A percentile compares a stretch with the other conserved stretches of the same genome.
Evolutionary conservation across 441 rosid species (phyloP).

Genomic region (Manihot esculenta): DNA sequence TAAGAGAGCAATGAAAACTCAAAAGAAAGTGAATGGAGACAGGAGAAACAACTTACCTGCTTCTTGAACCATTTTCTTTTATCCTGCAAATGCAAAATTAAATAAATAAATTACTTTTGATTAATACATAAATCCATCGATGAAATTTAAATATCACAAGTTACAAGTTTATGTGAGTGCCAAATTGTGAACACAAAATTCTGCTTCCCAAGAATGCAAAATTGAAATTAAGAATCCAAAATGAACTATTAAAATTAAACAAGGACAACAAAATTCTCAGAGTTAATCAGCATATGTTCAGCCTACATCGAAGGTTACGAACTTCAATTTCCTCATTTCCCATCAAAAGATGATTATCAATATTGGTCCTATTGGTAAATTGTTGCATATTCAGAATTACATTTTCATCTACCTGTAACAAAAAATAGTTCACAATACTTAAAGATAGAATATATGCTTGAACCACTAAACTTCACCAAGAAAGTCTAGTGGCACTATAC

Average conservation of each 20-base stretch:
- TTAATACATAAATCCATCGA: neutral
- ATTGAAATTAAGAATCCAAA: neutral
- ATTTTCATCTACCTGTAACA: neutral
- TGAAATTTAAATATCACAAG: neutral
- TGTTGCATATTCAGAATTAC: neutral
- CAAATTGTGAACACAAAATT: neutral
- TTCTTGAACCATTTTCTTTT: conserved; percentile 44
- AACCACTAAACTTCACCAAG: no score
- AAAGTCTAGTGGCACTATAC: no score
- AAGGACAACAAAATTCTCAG: neutral
- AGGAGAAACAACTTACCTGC: conserved; percentile 32
- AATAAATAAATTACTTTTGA: neutral
- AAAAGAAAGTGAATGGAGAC: neutral
- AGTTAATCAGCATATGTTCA: neutral
- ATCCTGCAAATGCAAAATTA: conserved; percentile 38
- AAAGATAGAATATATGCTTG: no score
- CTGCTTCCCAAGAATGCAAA: neutral
- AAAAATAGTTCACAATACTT: neutral
- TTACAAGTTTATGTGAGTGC: neutral
- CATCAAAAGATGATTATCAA: neutral
- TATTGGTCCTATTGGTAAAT: neutral
- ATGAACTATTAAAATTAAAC: neutral
- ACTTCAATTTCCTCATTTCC: neutral
- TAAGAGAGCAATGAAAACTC: neutral
- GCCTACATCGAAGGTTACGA: neutral